Evolutionary conservation across 345 rosid genomes (phyloP).

Genomic region (Pelargonium nanum): DNA sequence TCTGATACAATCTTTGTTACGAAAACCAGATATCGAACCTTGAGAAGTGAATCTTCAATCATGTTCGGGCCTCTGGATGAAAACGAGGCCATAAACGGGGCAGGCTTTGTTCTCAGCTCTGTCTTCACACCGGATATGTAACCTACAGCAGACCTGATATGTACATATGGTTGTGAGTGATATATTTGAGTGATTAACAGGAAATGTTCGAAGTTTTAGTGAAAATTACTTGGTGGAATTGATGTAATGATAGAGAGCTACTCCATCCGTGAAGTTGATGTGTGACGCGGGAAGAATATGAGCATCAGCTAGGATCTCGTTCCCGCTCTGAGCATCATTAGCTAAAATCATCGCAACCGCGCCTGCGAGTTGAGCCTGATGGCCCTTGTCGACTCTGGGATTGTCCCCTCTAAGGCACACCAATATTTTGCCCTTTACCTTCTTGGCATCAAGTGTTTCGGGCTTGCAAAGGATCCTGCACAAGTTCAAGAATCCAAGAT

Average conservation of each 20-base stretch:
- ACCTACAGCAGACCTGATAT: constrained; percentile 27
- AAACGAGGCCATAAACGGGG: constrained; percentile 24
- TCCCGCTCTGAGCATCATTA: constrained; percentile 19
- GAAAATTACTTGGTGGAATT: constrained; percentile 30
- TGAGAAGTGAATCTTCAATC: constrained; percentile 28
- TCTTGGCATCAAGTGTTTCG: constrained; percentile 39
- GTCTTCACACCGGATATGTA: constrained; percentile 11
- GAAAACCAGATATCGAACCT: constrained; percentile 14
- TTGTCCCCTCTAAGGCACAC: constrained; percentile 27
- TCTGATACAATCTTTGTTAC: background rate
- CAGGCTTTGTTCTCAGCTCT: constrained; percentile 5
- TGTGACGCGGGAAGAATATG: constrained; percentile 43
- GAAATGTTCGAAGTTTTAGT: background rate
- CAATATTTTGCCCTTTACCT: constrained; percentile 56
- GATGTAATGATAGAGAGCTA: constrained; percentile 24
- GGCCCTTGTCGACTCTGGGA: constrained; percentile 25
- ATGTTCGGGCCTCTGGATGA: constrained; percentile 31
- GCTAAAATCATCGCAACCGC: constrained; percentile 48
- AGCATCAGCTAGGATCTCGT: constrained; percentile 22
- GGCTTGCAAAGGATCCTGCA: constrained; percentile 29
- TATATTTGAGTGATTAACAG: background rate
- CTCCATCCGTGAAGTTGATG: constrained; percentile 27
- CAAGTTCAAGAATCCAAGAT: background rate
- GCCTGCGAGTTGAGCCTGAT: constrained; percentile 24
- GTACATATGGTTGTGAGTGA: background rate